phyloP scores from a whole-genome alignment of 768 basidiomycete species.

The Boletus edulis region DNA sequence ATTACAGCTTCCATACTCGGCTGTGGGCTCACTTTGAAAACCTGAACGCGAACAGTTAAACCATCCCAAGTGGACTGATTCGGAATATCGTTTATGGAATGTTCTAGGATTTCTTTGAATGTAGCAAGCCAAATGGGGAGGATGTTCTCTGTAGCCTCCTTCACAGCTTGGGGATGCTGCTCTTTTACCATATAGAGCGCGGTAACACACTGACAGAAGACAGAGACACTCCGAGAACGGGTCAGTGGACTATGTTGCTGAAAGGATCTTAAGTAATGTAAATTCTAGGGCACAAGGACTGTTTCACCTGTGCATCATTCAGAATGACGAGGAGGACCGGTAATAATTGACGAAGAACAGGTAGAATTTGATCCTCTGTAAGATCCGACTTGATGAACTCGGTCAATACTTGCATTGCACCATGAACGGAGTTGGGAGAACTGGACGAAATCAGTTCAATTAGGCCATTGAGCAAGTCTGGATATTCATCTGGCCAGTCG shows the following conservation, averaged over 20 bases:
- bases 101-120: constrained; percentile 71
- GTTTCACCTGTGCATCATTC: constrained; percentile 65
- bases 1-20: neutral
- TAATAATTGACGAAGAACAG: constrained; percentile 83
- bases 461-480: constrained; percentile 75
- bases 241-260: constrained; percentile 77
- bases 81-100: constrained; percentile 61
- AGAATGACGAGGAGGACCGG: constrained; percentile 83
- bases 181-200: constrained; percentile 95
- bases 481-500: constrained; percentile 98
- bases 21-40: constrained; percentile 66
- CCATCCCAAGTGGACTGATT: constrained; percentile 74
- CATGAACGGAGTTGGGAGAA: constrained; percentile 79
- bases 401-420: constrained; percentile 92
- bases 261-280: neutral
- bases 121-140: constrained; percentile 92
- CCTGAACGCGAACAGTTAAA: constrained; percentile 72
- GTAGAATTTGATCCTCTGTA: constrained; percentile 92
- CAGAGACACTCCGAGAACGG: constrained; percentile 79
- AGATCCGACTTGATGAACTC: constrained; percentile 94
- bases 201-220: constrained; percentile 87
- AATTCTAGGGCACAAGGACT: neutral
- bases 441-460: constrained; percentile 74
- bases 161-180: constrained; percentile 82
- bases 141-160: constrained; percentile 75